Conservation (phyloP, 2,329 filamentous ascomycete genomes). For the Alternaria consortialis region DNA sequence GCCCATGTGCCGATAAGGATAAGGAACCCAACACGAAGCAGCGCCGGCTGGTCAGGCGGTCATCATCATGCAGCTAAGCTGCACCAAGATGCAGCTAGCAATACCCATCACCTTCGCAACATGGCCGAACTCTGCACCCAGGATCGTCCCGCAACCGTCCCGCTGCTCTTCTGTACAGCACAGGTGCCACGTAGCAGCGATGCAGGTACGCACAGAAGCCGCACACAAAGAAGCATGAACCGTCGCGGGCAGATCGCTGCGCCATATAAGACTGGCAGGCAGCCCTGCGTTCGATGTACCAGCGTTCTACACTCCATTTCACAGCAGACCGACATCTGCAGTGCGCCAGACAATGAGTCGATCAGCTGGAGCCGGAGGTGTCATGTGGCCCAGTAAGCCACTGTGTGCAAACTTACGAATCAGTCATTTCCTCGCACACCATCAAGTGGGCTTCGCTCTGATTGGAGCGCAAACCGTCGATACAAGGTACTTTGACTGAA, state of each 20-base stretch:
- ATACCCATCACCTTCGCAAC: slow-evolving; percentile 36
- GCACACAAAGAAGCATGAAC: slow-evolving; percentile 37
- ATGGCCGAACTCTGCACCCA: slow-evolving; percentile 40
- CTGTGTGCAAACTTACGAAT: slow-evolving; percentile 48
- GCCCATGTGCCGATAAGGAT: slow-evolving; percentile 33
- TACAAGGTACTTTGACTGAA: slow-evolving; percentile 48
- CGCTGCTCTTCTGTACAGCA: slow-evolving; percentile 44
- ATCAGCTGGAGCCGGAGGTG: slow-evolving; percentile 46
- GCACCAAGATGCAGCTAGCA: slow-evolving; percentile 40
- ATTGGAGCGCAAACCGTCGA: slow-evolving; percentile 44
- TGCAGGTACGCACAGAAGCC: slow-evolving; percentile 43
- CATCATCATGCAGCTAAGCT: slow-evolving; percentile 17
- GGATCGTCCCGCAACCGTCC: slow-evolving; percentile 50
- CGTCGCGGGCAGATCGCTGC: slow-evolving; percentile 27
- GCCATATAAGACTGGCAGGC: slow-evolving; percentile 36
- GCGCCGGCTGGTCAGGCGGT: slow-evolving; percentile 26
- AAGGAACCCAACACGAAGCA: slow-evolving; percentile 21
- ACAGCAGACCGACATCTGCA: slow-evolving; percentile 32
- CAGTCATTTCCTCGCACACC: slow-evolving; percentile 49
- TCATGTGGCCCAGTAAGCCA: slow-evolving; percentile 53
- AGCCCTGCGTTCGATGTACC: slow-evolving; percentile 22
- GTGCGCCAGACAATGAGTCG: slow-evolving; percentile 44
- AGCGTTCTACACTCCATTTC: slow-evolving; percentile 30
- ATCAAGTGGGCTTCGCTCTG: slow-evolving; percentile 34
- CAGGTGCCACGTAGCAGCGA: slow-evolving; percentile 51